phyloP scores from a whole-genome alignment of 371 early-diverging fungal species.

The Smittium mucronatum region DNA sequence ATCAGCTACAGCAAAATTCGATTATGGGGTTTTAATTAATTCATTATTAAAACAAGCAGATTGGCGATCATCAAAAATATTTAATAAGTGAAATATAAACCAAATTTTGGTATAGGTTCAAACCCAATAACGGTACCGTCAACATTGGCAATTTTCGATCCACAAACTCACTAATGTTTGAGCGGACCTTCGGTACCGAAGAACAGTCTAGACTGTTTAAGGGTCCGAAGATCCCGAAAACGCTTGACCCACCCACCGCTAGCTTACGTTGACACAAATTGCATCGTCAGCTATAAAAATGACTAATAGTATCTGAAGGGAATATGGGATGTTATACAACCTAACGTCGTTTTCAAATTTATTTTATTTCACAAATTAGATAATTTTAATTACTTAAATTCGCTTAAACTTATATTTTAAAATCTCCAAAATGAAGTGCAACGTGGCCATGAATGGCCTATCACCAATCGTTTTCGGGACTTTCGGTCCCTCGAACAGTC shows the following conservation, averaged over 20 bases:
- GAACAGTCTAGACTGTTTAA: not conserved
- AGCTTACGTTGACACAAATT: not conserved
- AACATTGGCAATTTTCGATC: not conserved
- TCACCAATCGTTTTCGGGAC: slow-evolving; percentile 9
- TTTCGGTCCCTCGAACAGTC: slow-evolving; percentile 6
- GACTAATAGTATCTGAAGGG: not conserved
- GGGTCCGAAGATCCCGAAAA: slow-evolving; percentile 3
- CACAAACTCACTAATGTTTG: not conserved
- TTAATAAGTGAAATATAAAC: not conserved
- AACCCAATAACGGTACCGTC: not conserved
- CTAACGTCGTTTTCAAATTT: not conserved
- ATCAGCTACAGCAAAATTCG: too few relatives aligned
- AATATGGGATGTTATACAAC: not conserved
- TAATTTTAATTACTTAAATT: not conserved
- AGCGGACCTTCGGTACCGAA: not conserved
- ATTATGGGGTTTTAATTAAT: too few relatives aligned
- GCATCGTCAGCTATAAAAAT: not conserved
- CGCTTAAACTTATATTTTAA: not conserved
- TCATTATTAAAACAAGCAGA: not conserved
- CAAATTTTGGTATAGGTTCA: not conserved
- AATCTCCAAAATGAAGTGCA: not conserved
- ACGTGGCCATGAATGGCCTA: slow-evolving; percentile 7
- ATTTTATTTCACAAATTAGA: too few relatives aligned
- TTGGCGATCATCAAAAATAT: not conserved
- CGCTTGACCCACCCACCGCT: not conserved